These are phyloP conservation scores for Fraxinus floribunda DNA, from an alignment of 305 asterid species.

Conservation along the genomic window DNA sequence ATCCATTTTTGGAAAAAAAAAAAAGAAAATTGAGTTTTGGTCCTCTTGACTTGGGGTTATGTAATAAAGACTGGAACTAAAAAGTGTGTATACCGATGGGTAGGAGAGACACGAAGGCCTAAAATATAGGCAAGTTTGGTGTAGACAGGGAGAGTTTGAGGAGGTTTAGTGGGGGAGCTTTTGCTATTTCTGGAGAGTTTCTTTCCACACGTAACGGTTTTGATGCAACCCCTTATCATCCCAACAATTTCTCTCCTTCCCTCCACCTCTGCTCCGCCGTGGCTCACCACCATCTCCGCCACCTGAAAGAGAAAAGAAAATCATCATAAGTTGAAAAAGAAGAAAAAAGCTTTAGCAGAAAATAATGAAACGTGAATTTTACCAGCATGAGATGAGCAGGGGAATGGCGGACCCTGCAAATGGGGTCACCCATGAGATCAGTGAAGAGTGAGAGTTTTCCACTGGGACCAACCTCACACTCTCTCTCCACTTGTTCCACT, in stretches of 20 bases:
- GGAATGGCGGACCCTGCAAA: constrained; percentile 86
- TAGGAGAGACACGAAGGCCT: constrained; percentile 87
- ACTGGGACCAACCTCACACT: constrained; percentile 79
- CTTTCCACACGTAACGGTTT: constrained; percentile 76
- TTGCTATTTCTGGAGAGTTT: constrained; percentile 39
- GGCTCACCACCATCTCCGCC: constrained; percentile 66
- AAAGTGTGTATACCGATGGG: constrained; percentile 50
- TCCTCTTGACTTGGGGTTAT: background rate
- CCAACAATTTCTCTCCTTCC: constrained; percentile 70
- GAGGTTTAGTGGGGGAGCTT: constrained; percentile 12
- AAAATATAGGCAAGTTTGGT: constrained; percentile 75
- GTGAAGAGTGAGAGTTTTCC: constrained; percentile 76
- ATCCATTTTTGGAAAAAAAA: constrained; percentile 28
- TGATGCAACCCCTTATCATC: constrained; percentile 78
- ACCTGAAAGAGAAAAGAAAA: constrained; percentile 37
- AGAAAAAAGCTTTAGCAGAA: background rate
- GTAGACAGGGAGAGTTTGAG: constrained; percentile 45
- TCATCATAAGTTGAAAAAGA: background rate
- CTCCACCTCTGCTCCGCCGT: constrained; percentile 23
- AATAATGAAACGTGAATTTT: background rate
- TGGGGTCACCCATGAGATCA: constrained; percentile 88
- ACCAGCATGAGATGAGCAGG: constrained; percentile 89
- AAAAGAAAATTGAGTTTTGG: background rate
- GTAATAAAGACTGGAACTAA: background rate
- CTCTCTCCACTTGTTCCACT: constrained; percentile 71